Evolutionary conservation across 441 rosid genomes (phyloP), one percentile per base, ranked within the genome.

Genomic region (Bocquillonia castaneifolia): DNA sequence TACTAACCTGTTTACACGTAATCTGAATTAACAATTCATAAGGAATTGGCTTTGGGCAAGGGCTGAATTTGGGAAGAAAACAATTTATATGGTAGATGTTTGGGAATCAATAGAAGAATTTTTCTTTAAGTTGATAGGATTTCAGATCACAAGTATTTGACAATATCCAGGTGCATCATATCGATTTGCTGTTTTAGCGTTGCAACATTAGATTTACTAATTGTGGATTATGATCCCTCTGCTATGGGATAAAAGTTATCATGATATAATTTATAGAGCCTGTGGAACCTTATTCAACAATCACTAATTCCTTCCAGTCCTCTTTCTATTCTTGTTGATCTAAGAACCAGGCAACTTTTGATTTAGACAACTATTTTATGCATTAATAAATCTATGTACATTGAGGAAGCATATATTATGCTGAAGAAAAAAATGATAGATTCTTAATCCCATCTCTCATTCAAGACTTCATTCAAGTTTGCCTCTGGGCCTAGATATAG

Each of bases 381-480:
- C 25, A 22, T 14, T 22, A 12, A 2, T 1, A 25, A 10, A 32
- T 12, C n/a, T n/a, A n/a, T n/a, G n/a, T n/a, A n/a, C n/a, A n/a
- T n/a, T n/a, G n/a, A 9, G 40, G 9, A 36, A 3, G 40, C 40
- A 36, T 36, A 36, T 3, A 36, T 3, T 25, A 17, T 17, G 12
- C 9, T 37, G 7, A 7, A 36, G 31, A 55, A 2, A 65, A 51
- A 65, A 34, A 42, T 12, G 39, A 36, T 23, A 36, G 31, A 25
- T 66, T 52, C n/a, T 54, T 54, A 13, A 20, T 50, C 1, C 28
- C 6, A 9, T 50, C 39, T 54, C 40, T 55, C 14, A 53, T 53
- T 39, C 54, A 53, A 56, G 63, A 45, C 31, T 55, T 4, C 22
- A 14, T 45, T 48, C 25, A 42, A n/a, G 39, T 54, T 62, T 66